phyloP scores from a whole-genome alignment of 371 early-diverging fungal species.

The Cokeromyces recurvatus region DNA sequence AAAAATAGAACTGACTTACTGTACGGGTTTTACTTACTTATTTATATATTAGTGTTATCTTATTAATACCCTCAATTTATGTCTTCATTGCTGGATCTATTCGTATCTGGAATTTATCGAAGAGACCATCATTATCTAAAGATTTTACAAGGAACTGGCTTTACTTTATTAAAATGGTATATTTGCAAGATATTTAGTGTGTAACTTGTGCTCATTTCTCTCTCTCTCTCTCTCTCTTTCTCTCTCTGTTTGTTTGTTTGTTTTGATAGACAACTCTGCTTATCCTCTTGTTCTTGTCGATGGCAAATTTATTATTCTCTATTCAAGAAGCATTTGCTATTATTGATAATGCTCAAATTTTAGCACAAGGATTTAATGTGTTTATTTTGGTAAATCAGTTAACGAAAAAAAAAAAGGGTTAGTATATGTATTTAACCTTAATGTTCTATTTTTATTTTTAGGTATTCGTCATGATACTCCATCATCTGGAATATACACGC shows the following conservation, averaged over 20 bases:
- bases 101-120: not conserved
- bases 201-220: too few species aligned
- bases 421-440: too few species aligned
- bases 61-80: constrained; percentile 32
- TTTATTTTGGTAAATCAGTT: constrained; percentile 23
- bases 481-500: constrained; percentile 55
- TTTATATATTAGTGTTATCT: constrained; percentile 14
- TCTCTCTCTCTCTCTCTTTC: too few species aligned
- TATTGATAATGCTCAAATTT: constrained; percentile 13
- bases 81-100: constrained; percentile 17
- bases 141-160: not conserved
- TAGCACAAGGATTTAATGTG: constrained; percentile 3
- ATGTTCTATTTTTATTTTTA: too few species aligned
- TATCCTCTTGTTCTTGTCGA: constrained; percentile 2
- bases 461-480: constrained; percentile 44
- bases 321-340: not conserved
- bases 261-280: constrained; percentile 1
- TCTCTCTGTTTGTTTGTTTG: too few species aligned
- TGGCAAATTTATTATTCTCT: constrained; percentile 1
- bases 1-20: not conserved
- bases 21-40: not conserved
- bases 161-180: not conserved
- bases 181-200: too few species aligned
- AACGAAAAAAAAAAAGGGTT: constrained; percentile 7
- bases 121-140: not conserved